Base-by-base conservation (phyloP, 1,139 yeast genomes). In the Lodderomyces orthopsilosis region DNA sequence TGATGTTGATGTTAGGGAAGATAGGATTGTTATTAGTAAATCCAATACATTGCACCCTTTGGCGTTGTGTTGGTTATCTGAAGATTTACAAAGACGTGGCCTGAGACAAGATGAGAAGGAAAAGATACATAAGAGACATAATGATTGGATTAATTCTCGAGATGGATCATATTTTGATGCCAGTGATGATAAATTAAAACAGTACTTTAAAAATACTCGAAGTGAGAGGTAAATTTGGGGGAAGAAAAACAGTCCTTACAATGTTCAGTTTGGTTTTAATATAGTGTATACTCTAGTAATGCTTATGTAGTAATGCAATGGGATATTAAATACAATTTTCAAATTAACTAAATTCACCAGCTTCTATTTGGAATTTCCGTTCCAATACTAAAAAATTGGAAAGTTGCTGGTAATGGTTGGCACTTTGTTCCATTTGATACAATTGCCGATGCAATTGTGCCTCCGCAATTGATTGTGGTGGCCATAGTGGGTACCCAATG, bases 11-110 rank as follows among this genome's bases (percentile, higher is more conserved):
- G 32, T 32, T 14, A 18, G 59, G 51, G 32, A 40, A 27, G 42
- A 51, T 32, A 54, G 53, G 28, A 62, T 68, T 44, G 52, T 56
- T 26, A 66, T 80, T 15, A 65, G 71, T 17, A 65, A 71, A 38
- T 74, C 80, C 10, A 71, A 75, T 41, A 77, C 85, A 32, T 62
- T 85, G 40, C 89, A 85, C 57, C 94, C 94, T 2, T 62, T 85
- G 45, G 91, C 89, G 0, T 62, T 83, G 44, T 65, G 70, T 40
- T 85, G 94, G 94, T 65, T 85, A 18, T 55, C 66, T 23, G 61
- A 66, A 1, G 91, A 84, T 55, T 68, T 81, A 48, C 56, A 53
- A 15, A 66, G 65, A 41, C 64, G 87, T 39, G 87, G 87, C 2
- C 54, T 67, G 41, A 66, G 85, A 48, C 79, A 75, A 7, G 78